Evolutionary conservation across 2,329 filamentous ascomycete species (phyloP), one percentile per base, ranked within the genome.

Genomic region (Penicillium sp.): DNA sequence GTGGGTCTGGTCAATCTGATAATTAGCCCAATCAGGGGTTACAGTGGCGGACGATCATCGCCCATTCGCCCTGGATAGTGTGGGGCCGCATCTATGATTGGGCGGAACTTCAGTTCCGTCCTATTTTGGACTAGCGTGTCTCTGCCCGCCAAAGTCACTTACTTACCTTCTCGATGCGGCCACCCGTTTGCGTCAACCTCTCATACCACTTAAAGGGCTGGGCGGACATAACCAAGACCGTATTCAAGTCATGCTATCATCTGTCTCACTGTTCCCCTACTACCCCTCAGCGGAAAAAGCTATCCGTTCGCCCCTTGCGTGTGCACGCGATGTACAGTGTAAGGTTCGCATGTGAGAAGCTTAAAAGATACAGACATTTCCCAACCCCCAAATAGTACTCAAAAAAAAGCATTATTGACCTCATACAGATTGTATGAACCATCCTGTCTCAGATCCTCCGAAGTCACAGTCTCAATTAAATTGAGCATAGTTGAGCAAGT

Each of bases 141-240:
- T n/a, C n/a, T 51, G 1, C 21, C 41, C 44, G 9, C n/a, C 32
- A 23, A 47, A 27, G 41, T 31, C 25, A 29, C 12, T 37, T 35
- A 16, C 32, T 21, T 27, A 34, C 44, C 18, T 49, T n/a, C 49
- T 41, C 23, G n/a, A 51, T 46, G 40, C 49, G 41, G 49, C 10
- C 10, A 40, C 8, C 52, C 47, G 52, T 46, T 54, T 54, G 46
- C 52, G 40, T 51, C 46, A 37, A 29, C 6, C 9, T n/a, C 23
- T 21, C 12, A 6, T 3, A 21, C 12, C 10, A 18, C 37, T 39
- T 39, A 6, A 21, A 21, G 10, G 16, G 4, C 27, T 9, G 9
- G 15, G 10, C n/a, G 9, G 15, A 34, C 12, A 23, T 21, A 6
- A 38, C 1, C 9, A 13, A 46, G 7, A 16, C 16, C 16, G 4